These are phyloP conservation scores for Fusarium sublunatum DNA, from an alignment of 2,329 filamentous ascomycete genomes.

Conservation along the genomic window DNA sequence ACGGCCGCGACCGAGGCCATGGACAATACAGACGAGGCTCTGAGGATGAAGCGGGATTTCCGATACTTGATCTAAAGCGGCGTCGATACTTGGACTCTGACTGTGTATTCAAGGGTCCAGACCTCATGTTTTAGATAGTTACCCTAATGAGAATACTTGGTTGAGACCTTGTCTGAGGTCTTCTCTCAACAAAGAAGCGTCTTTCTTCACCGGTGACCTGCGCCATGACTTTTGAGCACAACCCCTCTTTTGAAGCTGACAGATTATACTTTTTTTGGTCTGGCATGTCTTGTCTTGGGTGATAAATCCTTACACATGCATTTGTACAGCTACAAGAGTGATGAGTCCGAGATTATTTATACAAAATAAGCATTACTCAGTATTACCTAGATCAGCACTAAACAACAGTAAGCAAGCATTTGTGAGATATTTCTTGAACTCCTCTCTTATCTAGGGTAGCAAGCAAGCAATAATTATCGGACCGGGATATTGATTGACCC, in stretches of 20 bases:
- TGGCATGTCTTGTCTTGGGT: not conserved
- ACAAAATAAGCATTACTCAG: conserved; percentile 20
- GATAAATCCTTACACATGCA: conserved; percentile 22
- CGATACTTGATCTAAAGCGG: conserved; percentile 57
- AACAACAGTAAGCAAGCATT: conserved; percentile 16
- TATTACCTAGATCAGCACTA: not conserved
- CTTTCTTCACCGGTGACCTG: not conserved
- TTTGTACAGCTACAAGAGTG: not conserved
- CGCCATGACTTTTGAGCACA: not conserved
- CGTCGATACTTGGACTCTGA: not conserved
- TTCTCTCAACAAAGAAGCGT: conserved; percentile 14
- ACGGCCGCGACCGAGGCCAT: conserved; percentile 55
- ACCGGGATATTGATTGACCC: conserved; percentile 10
- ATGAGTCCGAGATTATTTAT: conserved; percentile 8
- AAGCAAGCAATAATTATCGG: conserved; percentile 10
- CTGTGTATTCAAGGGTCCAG: conserved; percentile 3
- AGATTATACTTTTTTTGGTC: not conserved
- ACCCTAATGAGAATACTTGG: not conserved
- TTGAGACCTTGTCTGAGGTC: conserved; percentile 1
- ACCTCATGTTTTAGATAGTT: not conserved
- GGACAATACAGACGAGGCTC: conserved; percentile 57
- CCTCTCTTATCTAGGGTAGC: conserved; percentile 20
- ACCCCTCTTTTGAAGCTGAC: conserved; percentile 12
- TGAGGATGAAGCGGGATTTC: conserved; percentile 60
- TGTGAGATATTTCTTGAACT: conserved; percentile 4